Evolutionary conservation across 1,284 basidiomycete genomes (phyloP), one percentile per base, ranked within the genome.

Genomic region (Cutaneotrichosporon daszewskae): DNA sequence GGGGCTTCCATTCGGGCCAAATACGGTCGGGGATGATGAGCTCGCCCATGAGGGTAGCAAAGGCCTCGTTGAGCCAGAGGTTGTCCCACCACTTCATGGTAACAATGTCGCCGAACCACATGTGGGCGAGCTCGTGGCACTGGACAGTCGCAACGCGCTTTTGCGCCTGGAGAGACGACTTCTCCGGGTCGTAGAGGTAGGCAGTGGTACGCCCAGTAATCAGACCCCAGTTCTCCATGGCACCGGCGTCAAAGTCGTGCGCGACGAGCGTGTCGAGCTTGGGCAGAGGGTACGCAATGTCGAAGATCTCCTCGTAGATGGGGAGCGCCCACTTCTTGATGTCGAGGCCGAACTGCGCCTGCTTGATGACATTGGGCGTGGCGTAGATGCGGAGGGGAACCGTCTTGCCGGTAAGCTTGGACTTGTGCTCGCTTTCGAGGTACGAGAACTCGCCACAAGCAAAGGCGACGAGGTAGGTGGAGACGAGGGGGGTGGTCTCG

Each of bases 71-170:
- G 45, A 75, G 70, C 76, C 75, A 90, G 33, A 91, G 75, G 68
- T 87, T 85, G 57, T 88, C 84, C 89, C 90, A 94, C 88, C 88
- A 95, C 58, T 81, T 80, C 85, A 91, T 90, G 1, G 88, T 94
- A 14, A 86, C 84, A 59, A 91, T 87, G 68, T 92, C 84, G 36
- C 88, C 87, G 61, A 91, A 91, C 85, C 84, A 72, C 62, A 59
- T 78, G 55, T 62, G 20, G 11, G 55, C 67, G 16, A 75, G 51
- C 54, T 71, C 64, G 69, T 72, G 53, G 54, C 66, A 49, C 45
- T 53, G 72, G 1, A 81, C 80, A 16, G 77, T 71, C 1, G 86
- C 86, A 32, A 95, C 81, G 20, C 78, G 75, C 71, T 92, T 88
- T 76, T 85, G 87, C 40, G 83, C 84, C 14, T 74, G 71, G 25